Evolutionary conservation across 2,329 filamentous ascomycete genomes (phyloP), one percentile per base, ranked within the genome.

Genomic region (Fusarium verrucosum): DNA sequence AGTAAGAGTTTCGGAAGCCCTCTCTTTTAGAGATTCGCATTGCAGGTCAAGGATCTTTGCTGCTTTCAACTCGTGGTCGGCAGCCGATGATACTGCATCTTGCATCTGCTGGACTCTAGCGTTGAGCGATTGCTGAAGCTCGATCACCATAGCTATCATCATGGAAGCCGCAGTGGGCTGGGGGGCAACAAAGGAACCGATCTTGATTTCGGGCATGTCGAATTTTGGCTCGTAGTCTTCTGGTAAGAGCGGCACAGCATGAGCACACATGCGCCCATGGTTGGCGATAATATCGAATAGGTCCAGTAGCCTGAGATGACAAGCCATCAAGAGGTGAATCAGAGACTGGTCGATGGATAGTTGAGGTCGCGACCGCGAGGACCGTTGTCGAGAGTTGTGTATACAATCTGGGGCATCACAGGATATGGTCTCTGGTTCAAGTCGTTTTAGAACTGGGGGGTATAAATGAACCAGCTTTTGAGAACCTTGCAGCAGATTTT

Each of bases 101-200:
- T 45, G 28, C 37, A 73, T 20, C 5, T 70, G 58, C 42, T 62
- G 57, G 14, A 62, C 38, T 45, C 49, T 69, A 1, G 26, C 16
- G 10, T 66, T 45, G 25, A 79, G 51, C 0, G 64, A 61, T 13
- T 63, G 49, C 25, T 77, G 70, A 22, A 77, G 63, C 38, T 78
- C 75, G 6, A 73, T 57, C 5, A 78, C 26, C 62, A 77, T 69
- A 4, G 73, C 62, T 4, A 73, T 63, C 40, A 77, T 67, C 66
- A 78, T 73, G 9, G 76, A 69, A 7, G 73, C 72, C 5, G 77
- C 75, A 6, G 75, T 72, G 1, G 60, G 58, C 11, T 72, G 71
- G 4, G 75, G 73, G 7, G 76, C 73, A 17, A 76, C 65, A 41
- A 78, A 79, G 3, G 75, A 75, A 2, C 80, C 80, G 7, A 81